phyloP scores from a whole-genome alignment of 2,329 filamentous ascomycete species.

The Huntiella abstrusa region DNA sequence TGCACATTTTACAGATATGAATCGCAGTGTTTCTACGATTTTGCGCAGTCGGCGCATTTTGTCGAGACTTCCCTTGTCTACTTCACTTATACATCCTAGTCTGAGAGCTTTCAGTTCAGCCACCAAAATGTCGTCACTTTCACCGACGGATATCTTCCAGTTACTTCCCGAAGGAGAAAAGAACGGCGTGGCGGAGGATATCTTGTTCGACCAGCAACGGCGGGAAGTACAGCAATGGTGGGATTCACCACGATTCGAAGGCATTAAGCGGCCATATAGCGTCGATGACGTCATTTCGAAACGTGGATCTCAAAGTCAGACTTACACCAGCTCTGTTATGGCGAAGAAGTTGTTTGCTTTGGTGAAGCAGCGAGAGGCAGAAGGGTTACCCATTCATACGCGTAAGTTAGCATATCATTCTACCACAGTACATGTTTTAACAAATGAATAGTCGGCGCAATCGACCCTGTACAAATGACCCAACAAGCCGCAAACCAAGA shows the following conservation, averaged over 20 bases:
- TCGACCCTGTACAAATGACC: conserved; percentile 98
- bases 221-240: conserved; percentile 81
- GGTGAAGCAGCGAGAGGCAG: conserved; percentile 55
- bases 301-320: conserved; percentile 68
- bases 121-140: conserved; percentile 9
- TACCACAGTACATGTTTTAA: conserved; percentile 10
- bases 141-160: conserved; percentile 63
- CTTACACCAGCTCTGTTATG: conserved; percentile 86
- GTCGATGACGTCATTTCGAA: conserved; percentile 87
- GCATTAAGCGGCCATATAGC: conserved; percentile 81
- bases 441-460: conserved; percentile 57
- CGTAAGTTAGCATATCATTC: conserved; percentile 35
- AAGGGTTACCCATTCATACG: conserved; percentile 81
- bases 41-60: no score
- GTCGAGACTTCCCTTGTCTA: no score
- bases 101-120: neutral
- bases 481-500: conserved; percentile 94
- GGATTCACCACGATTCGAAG: conserved; percentile 64
- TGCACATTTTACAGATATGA: no score
- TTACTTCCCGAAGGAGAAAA: conserved; percentile 63
- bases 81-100: no score
- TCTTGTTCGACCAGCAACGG: conserved; percentile 66
- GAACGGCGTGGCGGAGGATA: conserved; percentile 62
- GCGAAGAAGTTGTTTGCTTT: conserved; percentile 87
- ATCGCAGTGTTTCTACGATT: no score